Percentiles rank a stretch among this genome's conserved stretches.
Evolutionary conservation across 495 filamentous ascomycete genomes (phyloP).

Genomic region (Penicillium mononematosum): DNA sequence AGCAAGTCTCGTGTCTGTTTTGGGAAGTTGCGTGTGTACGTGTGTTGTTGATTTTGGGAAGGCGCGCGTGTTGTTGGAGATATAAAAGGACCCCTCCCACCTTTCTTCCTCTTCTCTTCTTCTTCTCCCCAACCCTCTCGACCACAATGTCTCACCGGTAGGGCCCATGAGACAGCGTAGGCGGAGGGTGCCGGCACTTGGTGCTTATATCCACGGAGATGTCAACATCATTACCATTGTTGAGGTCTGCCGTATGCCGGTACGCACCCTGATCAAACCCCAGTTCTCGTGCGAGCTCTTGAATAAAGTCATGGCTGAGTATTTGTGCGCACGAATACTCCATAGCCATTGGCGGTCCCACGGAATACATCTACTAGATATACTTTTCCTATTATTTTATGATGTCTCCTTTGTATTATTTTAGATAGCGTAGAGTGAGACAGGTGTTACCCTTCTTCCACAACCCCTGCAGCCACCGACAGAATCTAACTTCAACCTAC

Average conservation of each 20-base stretch:
- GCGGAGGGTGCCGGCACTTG: too few species aligned
- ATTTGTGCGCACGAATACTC: not conserved
- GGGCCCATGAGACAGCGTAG: too few species aligned
- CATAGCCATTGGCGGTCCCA: not conserved
- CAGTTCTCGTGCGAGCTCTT: not conserved
- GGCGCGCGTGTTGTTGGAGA: too few species aligned
- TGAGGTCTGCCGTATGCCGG: not conserved
- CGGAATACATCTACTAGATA: not conserved
- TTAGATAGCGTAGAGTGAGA: not conserved
- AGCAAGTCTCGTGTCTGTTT: not conserved
- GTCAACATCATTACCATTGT: not conserved
- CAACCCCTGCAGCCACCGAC: not conserved
- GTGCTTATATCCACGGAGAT: not conserved
- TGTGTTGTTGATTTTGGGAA: too few species aligned
- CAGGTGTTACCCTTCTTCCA: constrained; percentile 1
- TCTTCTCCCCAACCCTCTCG: too few species aligned
- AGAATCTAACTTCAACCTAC: not conserved
- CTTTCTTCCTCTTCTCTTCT: too few species aligned
- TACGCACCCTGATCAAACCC: not conserved
- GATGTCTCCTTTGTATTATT: not conserved
- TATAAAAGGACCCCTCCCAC: too few species aligned
- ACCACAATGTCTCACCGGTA: too few species aligned
- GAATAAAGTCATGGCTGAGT: not conserved
- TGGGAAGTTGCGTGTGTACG: too few species aligned
- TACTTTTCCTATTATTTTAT: not conserved